phyloP scores from a whole-genome alignment of 768 basidiomycete species.

The Candolleomyces eurysporus region DNA sequence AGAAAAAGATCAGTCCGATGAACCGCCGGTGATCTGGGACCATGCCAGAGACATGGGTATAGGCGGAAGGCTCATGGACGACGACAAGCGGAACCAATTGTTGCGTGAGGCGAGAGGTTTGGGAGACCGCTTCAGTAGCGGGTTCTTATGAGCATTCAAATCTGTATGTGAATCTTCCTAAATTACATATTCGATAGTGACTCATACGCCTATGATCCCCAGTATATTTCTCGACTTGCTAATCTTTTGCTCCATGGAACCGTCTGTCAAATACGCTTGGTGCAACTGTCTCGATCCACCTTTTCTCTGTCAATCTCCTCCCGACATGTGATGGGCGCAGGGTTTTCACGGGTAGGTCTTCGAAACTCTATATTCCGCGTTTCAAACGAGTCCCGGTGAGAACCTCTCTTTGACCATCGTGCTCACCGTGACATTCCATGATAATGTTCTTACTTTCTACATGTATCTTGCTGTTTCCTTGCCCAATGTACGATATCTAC shows the following conservation, averaged over 20 bases:
- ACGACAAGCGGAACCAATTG: constrained; percentile 71
- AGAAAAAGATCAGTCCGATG: constrained; percentile 44
- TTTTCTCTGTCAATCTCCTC: constrained; percentile 17
- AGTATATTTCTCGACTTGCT: constrained; percentile 15
- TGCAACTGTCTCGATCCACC: constrained; percentile 21
- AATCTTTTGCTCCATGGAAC: constrained; percentile 10
- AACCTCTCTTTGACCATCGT: too few species aligned
- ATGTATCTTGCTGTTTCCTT: too few species aligned
- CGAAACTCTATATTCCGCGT: too few species aligned
- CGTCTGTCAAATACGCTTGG: constrained; percentile 12
- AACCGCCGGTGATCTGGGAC: constrained; percentile 81
- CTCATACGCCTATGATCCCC: constrained; percentile 1
- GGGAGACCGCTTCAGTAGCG: constrained; percentile 79
- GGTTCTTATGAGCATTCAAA: constrained; percentile 15
- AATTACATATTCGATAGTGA: too few species aligned
- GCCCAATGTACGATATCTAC: too few species aligned
- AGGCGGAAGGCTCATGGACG: constrained; percentile 88
- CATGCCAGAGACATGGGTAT: constrained; percentile 87
- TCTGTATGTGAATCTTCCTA: too few species aligned
- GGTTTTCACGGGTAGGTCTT: too few species aligned
- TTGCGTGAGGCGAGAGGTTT: constrained; percentile 80
- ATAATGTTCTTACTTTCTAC: too few species aligned
- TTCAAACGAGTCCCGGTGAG: too few species aligned
- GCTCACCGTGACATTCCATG: too few species aligned
- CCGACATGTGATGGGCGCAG: too few species aligned